Conservation (phyloP, 2,329 filamentous ascomycete genomes). For the Shiraia bambusicola region DNA sequence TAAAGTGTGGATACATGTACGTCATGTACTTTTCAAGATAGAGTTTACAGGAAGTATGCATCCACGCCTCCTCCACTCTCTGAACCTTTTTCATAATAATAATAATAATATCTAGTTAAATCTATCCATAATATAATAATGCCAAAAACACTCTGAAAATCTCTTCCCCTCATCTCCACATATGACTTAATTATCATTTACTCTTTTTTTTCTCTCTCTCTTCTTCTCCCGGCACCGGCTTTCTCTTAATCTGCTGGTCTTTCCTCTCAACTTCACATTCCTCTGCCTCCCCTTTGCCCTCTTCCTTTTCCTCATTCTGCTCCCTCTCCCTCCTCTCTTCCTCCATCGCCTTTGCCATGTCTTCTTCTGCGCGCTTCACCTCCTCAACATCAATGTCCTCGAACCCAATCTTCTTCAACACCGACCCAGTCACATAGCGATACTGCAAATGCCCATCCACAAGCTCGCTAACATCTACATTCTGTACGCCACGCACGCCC, state of each 20-base stretch:
- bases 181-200: no score
- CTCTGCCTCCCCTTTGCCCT: constrained; percentile 33
- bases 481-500: constrained; percentile 65
- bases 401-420: constrained; percentile 56
- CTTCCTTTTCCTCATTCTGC: constrained; percentile 30
- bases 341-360: constrained; percentile 49
- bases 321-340: constrained; percentile 42
- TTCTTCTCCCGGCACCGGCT: no score
- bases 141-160: no score
- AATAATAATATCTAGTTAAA: no score
- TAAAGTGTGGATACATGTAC: no score
- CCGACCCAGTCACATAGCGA: constrained; percentile 52
- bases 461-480: constrained; percentile 55
- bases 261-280: constrained; percentile 47
- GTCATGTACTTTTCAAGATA: no score
- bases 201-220: no score
- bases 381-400: constrained; percentile 52
- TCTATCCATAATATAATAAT: no score
- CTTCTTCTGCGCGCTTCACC: constrained; percentile 51
- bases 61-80: no score
- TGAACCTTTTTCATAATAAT: no score
- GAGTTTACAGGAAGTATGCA: no score
- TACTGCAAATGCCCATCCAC: constrained; percentile 56
- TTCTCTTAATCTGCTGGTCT: constrained; percentile 41
- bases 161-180: no score